Conservation (phyloP, 257 asterid genomes). For the Capsicum rhomboideum region DNA sequence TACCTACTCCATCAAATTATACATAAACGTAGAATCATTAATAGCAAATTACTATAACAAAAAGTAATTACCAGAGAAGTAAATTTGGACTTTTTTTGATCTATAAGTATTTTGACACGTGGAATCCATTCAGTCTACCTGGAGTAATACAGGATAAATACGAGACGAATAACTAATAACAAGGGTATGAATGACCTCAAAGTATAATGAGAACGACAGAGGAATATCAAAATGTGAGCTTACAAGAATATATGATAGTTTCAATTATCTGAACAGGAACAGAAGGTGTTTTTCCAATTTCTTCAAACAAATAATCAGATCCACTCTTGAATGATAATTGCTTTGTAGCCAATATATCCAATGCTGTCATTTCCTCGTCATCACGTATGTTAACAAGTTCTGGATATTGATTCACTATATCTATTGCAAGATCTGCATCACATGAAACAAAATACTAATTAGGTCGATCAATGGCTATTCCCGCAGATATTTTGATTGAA, state of each 20-base stretch:
- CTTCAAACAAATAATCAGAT: background rate
- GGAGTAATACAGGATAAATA: too few species aligned
- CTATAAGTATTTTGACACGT: background rate
- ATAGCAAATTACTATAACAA: too few species aligned
- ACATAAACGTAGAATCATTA: too few species aligned
- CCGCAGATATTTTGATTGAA: too few species aligned
- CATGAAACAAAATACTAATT: background rate
- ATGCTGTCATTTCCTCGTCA: background rate
- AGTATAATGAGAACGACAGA: background rate
- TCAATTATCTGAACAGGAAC: background rate
- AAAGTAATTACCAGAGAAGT: background rate
- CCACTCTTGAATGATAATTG: conserved; percentile 1
- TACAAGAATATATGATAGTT: background rate
- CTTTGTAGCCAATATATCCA: conserved; percentile 6
- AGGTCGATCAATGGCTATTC: background rate
- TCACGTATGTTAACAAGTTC: background rate
- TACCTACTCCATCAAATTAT: background rate
- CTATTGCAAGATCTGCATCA: conserved; percentile 3
- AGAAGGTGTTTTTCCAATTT: background rate
- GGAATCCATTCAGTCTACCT: background rate
- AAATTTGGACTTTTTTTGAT: too few species aligned
- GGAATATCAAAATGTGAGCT: background rate
- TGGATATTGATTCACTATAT: background rate
- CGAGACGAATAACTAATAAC: background rate
- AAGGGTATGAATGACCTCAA: background rate